These are phyloP conservation scores for Trichoderma koningii DNA, from an alignment of 2,329 filamentous ascomycete genomes.

Conservation along the genomic window DNA sequence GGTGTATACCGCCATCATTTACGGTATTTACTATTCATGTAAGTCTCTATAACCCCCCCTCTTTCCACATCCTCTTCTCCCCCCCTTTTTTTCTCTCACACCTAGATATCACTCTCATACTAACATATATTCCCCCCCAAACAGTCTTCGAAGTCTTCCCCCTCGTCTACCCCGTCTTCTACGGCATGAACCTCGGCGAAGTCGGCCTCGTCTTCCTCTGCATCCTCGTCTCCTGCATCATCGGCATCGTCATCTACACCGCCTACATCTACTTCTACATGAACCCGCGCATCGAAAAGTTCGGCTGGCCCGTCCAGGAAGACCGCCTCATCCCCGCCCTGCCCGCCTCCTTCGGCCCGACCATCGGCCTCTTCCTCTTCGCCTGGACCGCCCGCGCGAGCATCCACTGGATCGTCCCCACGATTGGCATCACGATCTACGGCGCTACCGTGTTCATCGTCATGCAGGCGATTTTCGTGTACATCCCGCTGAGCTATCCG, in stretches of 20 bases:
- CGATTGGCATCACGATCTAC: constrained; percentile 60
- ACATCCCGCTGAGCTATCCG: constrained; percentile 59
- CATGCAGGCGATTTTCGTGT: constrained; percentile 63
- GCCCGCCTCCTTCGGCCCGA: constrained; percentile 53
- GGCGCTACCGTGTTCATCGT: constrained; percentile 55
- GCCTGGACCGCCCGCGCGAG: constrained; percentile 57
- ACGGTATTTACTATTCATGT: constrained; percentile 62
- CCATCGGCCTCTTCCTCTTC: constrained; percentile 63
- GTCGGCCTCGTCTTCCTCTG: constrained; percentile 63
- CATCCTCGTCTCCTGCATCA: constrained; percentile 58
- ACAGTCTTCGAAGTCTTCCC: constrained; percentile 65
- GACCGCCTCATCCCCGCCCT: constrained; percentile 58
- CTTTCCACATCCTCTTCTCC: not conserved
- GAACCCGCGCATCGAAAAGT: constrained; percentile 51
- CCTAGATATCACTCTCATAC: too few species aligned
- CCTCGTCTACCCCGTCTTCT: constrained; percentile 60
- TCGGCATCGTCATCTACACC: constrained; percentile 53
- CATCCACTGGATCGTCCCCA: constrained; percentile 58
- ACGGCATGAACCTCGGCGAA: constrained; percentile 60
- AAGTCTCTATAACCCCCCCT: constrained; percentile 25
- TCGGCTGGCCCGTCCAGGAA: constrained; percentile 56
- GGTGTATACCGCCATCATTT: constrained; percentile 62
- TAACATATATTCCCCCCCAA: constrained; percentile 23
- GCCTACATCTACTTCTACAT: constrained; percentile 56
- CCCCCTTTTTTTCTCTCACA: too few species aligned